Conservation (phyloP, 1,139 yeast species). For the Lodderomyces beijingensis region DNA sequence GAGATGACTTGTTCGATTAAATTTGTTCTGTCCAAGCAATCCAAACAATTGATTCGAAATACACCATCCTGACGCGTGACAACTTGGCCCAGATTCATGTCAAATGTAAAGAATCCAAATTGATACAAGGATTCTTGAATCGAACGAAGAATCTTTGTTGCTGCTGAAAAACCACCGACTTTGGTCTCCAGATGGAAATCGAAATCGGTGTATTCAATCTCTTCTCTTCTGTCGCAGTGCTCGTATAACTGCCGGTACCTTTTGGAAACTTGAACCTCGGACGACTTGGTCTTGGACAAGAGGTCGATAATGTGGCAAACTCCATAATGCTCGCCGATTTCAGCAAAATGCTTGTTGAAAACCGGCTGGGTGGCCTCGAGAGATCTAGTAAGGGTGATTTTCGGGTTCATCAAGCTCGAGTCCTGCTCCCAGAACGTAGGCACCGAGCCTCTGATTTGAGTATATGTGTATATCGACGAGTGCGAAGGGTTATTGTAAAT, state of each 20-base stretch:
- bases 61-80: slow-evolving; percentile 81
- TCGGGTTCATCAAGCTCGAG: slow-evolving; percentile 74
- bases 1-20: slow-evolving; percentile 83
- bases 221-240: slow-evolving; percentile 39
- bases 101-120: slow-evolving; percentile 78
- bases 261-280: slow-evolving; percentile 69
- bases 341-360: slow-evolving; percentile 74
- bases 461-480: slow-evolving; percentile 62
- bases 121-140: slow-evolving; percentile 63
- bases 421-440: slow-evolving; percentile 99
- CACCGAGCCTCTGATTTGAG: slow-evolving; percentile 89
- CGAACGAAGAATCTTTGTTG: slow-evolving; percentile 62
- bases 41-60: slow-evolving; percentile 89
- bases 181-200: slow-evolving; percentile 94
- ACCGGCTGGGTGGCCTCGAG: slow-evolving; percentile 90
- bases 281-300: slow-evolving; percentile 66
- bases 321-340: slow-evolving; percentile 71
- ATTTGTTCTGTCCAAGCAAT: slow-evolving; percentile 92
- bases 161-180: slow-evolving; percentile 79
- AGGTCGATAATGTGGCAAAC: slow-evolving; percentile 82
- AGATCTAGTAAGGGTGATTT: slow-evolving; percentile 83
- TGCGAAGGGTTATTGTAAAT: slow-evolving; percentile 49
- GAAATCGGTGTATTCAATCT: slow-evolving; percentile 67
- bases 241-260: slow-evolving; percentile 60
- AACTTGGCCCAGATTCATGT: slow-evolving; percentile 42